Evolutionary conservation across 345 rosid genomes (phyloP), one percentile per base, ranked within the genome.

Genomic region (Citrus mangshanensis): DNA sequence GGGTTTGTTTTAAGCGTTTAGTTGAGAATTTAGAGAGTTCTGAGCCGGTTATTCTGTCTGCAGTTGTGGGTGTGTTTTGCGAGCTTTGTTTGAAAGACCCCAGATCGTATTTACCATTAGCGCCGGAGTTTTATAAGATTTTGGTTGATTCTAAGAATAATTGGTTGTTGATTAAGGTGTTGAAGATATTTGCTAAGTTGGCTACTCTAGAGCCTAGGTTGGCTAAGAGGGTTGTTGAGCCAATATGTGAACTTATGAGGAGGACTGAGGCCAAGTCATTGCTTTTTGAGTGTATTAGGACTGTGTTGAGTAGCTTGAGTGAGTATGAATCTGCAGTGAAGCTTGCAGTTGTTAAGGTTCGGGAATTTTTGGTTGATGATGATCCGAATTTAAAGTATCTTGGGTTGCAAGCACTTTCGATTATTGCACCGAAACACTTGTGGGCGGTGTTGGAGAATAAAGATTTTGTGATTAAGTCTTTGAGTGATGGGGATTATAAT

Each of bases 311-410:
- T 88, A 88, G 98, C 80, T 87, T 96, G 78, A 82, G 89, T n/a
- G 98, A 92, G 79, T 92, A 90, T 83, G 99, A 94, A 74, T 75
- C 93, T 68, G 97, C 98, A 28, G 88, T 96, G 85, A 93, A 88
- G 84, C 93, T 94, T 63, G 95, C 97, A 0, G 93, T 89, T 70
- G 80, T 21, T 5, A 96, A 89, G 86, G 78, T 90, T 71, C 79
- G 62, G 68, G 98, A 93, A 83, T 87, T 94, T 81, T 85, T 94
- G 85, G 79, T 87, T 73, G 98, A 93, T 3, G 95, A 96, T 74
- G 99, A 96, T 87, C 94, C 93, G 0, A 94, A 96, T 80, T 93
- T 94, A 59, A 96, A 89, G 91, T 96, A 93, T 88, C 98, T 96
- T 18, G 98, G 99, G 16, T 86, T 94, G 85, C 93, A 92, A 61